Percentiles rank a stretch among this genome's conserved stretches.
phyloP scores from a whole-genome alignment of 495 filamentous ascomycete genomes.

The Podospora pseudopauciseta region DNA sequence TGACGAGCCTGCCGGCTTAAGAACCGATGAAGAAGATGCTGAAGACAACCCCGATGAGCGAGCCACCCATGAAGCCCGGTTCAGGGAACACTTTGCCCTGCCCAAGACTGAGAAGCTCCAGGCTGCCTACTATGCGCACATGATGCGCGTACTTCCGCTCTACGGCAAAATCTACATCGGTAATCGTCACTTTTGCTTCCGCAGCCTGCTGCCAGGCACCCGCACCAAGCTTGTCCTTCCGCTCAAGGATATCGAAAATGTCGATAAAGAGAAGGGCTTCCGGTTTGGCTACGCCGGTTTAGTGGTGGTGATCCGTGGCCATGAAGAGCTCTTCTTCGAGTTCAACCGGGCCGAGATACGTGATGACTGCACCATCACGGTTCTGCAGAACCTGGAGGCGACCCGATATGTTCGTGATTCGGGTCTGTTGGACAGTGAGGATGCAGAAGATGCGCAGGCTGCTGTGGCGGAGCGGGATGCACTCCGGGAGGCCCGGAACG shows the following conservation, averaged over 20 bases:
- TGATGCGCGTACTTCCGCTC: constrained; percentile 83
- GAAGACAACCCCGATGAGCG: constrained; percentile 61
- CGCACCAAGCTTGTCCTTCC: constrained; percentile 92
- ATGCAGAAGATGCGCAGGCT: constrained; percentile 66
- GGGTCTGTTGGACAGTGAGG: constrained; percentile 62
- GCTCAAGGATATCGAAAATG: constrained; percentile 87
- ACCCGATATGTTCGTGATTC: constrained; percentile 70
- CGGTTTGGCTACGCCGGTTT: constrained; percentile 88
- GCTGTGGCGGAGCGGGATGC: constrained; percentile 80
- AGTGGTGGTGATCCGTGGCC: constrained; percentile 85
- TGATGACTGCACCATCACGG: constrained; percentile 82
- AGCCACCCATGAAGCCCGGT: constrained; percentile 64
- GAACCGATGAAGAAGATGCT: constrained; percentile 57
- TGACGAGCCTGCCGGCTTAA: constrained; percentile 64
- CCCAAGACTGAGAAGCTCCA: constrained; percentile 80
- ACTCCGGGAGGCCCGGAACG: constrained; percentile 71
- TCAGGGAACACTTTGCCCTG: constrained; percentile 85
- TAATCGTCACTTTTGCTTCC: constrained; percentile 86
- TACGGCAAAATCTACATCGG: constrained; percentile 98
- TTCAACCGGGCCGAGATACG: constrained; percentile 71
- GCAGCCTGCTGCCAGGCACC: constrained; percentile 83
- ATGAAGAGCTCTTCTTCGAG: constrained; percentile 97
- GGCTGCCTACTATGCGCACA: constrained; percentile 83
- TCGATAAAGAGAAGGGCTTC: constrained; percentile 93
- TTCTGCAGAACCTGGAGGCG: constrained; percentile 72